Base-by-base conservation (phyloP, 805 yeast species). In the Saturnispora quitensis region DNA sequence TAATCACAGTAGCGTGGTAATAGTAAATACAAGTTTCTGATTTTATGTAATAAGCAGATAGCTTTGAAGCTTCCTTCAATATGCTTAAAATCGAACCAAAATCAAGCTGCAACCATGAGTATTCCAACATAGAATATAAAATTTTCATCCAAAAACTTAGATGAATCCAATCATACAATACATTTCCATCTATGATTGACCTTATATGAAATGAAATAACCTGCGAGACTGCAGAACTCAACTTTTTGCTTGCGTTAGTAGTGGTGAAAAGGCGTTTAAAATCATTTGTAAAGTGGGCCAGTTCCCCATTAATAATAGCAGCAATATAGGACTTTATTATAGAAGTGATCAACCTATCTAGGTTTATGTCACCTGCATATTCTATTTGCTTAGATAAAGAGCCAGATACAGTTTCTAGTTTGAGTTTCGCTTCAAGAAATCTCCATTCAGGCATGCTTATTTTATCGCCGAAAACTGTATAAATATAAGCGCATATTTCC, bases 131-230 rank as follows among this genome's bases (percentile, higher is more conserved):
- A 1, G 45, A 34, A 4, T 47, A 6, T 4, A 63, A 45, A 6
- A 57, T 53, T 3, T 34, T 25, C 22, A 64, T 28, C 69, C 69
- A 65, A 33, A 58, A 59, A 8, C 47, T 47, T 3, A 65, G 28
- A 51, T 63, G 65, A 22, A 59, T 46, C 68, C 68, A 64, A 47
- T 62, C 61, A 12, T 27, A 34, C 33, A 22, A 25, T 7, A 4
- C 7, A 18, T 60, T 53, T 1, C 20, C 6, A 18, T 24, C 13
- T 4, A 47, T 2, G 2, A 62, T 48, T 15, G 33, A 28, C 1
- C 50, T 51, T 5, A 53, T 50, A 52, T 66, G 68, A 12, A 58
- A 49, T 0, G 57, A 44, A 3, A 62, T 33, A 5, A 60, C 45
- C 2, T 50, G 33, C 17, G 59, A 50, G 5, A 64, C 34, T 8